Evolutionary conservation across 2,329 filamentous ascomycete species (phyloP).

Genomic region (Aschersonia sp.): DNA sequence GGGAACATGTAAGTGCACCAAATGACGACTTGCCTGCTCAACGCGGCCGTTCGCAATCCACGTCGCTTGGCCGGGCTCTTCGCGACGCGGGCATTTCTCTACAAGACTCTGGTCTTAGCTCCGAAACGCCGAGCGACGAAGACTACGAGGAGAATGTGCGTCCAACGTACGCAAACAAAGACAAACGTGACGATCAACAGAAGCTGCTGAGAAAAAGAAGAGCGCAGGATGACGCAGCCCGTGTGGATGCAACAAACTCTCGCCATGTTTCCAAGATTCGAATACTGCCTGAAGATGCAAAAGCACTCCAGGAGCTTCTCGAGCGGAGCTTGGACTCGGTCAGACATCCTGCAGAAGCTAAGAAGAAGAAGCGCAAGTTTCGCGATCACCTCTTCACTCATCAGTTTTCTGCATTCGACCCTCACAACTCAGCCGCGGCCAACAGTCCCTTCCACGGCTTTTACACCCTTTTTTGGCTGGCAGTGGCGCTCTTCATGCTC

Average conservation of each 20-base stretch:
- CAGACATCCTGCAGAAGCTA: conserved; percentile 6
- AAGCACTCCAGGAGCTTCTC: conserved; percentile 12
- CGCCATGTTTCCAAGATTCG: neutral
- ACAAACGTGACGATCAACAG: neutral
- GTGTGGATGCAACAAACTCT: no score
- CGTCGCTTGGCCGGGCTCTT: conserved; percentile 15
- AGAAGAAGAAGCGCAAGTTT: conserved; percentile 15
- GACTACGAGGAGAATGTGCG: conserved; percentile 27
- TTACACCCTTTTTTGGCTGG: conserved; percentile 67
- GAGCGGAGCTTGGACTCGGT: conserved; percentile 10
- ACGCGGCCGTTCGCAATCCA: neutral
- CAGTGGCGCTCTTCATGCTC: conserved; percentile 49
- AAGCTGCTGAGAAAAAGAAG: neutral
- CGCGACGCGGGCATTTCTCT: conserved; percentile 10
- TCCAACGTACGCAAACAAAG: conserved; percentile 9
- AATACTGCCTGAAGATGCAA: neutral
- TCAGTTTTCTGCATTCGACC: conserved; percentile 62
- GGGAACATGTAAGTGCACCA: neutral
- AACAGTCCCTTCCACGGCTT: conserved; percentile 67
- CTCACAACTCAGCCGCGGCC: conserved; percentile 48
- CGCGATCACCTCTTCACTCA: conserved; percentile 52
- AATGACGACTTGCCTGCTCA: neutral
- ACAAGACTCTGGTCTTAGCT: conserved; percentile 10
- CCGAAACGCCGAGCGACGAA: conserved; percentile 29
- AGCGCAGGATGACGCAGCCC: neutral